Conservation (phyloP, 2,329 filamentous ascomycete species). For the Metarhizium brunneum region DNA sequence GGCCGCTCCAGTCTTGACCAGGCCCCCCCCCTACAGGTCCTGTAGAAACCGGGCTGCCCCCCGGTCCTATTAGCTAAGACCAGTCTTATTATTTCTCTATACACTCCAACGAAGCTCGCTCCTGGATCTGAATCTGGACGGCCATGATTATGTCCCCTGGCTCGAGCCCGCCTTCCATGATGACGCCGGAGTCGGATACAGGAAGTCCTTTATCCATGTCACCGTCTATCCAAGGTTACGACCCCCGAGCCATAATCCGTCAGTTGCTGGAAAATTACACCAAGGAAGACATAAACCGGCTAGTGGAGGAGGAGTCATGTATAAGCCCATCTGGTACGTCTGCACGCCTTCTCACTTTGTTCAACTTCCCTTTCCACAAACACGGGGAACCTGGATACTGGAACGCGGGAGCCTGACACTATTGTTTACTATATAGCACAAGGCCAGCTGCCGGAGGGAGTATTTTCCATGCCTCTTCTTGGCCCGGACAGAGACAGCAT, state of each 20-base stretch:
- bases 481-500: neutral
- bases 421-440: neutral
- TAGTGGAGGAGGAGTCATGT: conserved; percentile 8
- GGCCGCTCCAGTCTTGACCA: neutral
- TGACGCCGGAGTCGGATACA: conserved; percentile 10
- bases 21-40: neutral
- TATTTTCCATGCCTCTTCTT: neutral
- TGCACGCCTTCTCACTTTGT: neutral
- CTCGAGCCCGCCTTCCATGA: conserved; percentile 10
- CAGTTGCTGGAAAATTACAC: conserved; percentile 6
- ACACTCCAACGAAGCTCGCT: neutral
- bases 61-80: neutral
- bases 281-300: conserved; percentile 8
- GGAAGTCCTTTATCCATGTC: conserved; percentile 6
- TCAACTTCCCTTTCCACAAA: too few relatives aligned
- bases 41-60: neutral
- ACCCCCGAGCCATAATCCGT: conserved; percentile 6
- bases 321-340: conserved; percentile 1
- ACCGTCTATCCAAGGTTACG: conserved; percentile 2
- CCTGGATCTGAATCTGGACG: neutral
- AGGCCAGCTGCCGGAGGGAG: neutral
- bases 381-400: too few relatives aligned
- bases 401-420: neutral
- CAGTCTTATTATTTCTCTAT: neutral
- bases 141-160: conserved; percentile 9